Evolutionary conservation across 2,329 filamentous ascomycete species (phyloP).

Genomic region (Nemania diffusa): DNA sequence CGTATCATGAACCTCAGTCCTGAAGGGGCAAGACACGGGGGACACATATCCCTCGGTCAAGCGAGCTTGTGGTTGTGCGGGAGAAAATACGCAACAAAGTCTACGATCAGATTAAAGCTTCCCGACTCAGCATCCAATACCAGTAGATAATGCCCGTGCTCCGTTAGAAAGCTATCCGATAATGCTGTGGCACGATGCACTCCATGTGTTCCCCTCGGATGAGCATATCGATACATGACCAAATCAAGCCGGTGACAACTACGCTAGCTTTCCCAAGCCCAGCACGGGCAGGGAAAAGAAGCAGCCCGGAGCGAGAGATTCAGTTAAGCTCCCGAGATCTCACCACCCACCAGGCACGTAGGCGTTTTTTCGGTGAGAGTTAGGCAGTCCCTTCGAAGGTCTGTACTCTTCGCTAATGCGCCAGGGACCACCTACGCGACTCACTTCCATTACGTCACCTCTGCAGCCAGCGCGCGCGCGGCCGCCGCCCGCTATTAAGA

Average conservation of each 20-base stretch:
- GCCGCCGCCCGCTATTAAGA: conserved; percentile 27
- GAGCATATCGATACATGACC: conserved; percentile 37
- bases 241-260: conserved; percentile 33
- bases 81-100: conserved; percentile 25
- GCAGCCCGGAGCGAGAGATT: conserved; percentile 20
- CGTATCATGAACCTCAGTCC: conserved; percentile 1
- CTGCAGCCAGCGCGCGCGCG: conserved; percentile 27
- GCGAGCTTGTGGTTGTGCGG: conserved; percentile 10
- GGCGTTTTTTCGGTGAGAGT: conserved; percentile 27
- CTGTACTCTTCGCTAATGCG: conserved; percentile 30
- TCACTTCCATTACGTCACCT: conserved; percentile 41
- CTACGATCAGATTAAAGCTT: conserved; percentile 45
- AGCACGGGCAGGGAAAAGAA: conserved; percentile 9
- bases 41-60: conserved; percentile 23
- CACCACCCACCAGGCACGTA: conserved; percentile 18
- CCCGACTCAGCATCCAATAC: conserved; percentile 37
- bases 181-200: conserved; percentile 43
- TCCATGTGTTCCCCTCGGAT: conserved; percentile 40
- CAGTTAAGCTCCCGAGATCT: conserved; percentile 38
- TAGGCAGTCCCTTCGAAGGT: conserved; percentile 10
- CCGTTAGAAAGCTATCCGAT: conserved; percentile 45
- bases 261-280: conserved; percentile 1
- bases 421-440: conserved; percentile 23
- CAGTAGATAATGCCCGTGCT: conserved; percentile 38
- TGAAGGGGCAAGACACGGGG: conserved; percentile 10